These are phyloP conservation scores for Senecio squalidus DNA, from an alignment of 140 eudicot genomes.

Conservation along the genomic window DNA sequence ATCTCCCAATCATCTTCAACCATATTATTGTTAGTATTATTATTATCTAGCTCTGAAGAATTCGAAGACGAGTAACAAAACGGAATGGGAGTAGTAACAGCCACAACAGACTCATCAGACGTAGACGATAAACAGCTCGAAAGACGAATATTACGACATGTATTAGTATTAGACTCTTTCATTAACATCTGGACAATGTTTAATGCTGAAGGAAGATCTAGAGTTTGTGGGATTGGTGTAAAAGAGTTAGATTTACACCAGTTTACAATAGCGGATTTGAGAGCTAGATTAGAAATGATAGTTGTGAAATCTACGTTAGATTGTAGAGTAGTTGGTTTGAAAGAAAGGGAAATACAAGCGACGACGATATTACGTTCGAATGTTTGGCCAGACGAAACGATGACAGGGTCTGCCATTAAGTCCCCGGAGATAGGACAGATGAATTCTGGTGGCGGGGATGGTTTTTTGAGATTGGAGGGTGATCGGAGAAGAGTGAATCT, in stretches of 20 bases:
- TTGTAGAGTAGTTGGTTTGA: slow-evolving; percentile 35
- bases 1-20: slow-evolving; percentile 51
- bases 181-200: slow-evolving; percentile 26
- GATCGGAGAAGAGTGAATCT: slow-evolving; percentile 50
- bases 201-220: slow-evolving; percentile 39
- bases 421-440: slow-evolving; percentile 59
- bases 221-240: slow-evolving; percentile 33
- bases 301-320: slow-evolving; percentile 70
- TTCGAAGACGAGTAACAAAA: slow-evolving; percentile 56
- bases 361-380: slow-evolving; percentile 69
- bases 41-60: slow-evolving; percentile 57
- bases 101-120: slow-evolving; percentile 56
- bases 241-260: slow-evolving; percentile 36
- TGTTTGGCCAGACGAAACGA: slow-evolving; percentile 83
- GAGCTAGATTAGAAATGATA: slow-evolving; percentile 78
- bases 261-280: slow-evolving; percentile 68
- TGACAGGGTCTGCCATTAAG: slow-evolving; percentile 86
- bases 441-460: slow-evolving; percentile 42
- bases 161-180: slow-evolving; percentile 8
- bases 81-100: slow-evolving; percentile 37
- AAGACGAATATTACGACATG: slow-evolving; percentile 9
- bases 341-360: slow-evolving; percentile 56
- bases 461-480: slow-evolving; percentile 26
- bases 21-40: too few relatives aligned
- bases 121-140: slow-evolving; percentile 37